Percentiles rank a stretch among this genome's conserved stretches.
Evolutionary conservation across 495 filamentous ascomycete genomes (phyloP).

Genomic region (Xylaria nigripes): DNA sequence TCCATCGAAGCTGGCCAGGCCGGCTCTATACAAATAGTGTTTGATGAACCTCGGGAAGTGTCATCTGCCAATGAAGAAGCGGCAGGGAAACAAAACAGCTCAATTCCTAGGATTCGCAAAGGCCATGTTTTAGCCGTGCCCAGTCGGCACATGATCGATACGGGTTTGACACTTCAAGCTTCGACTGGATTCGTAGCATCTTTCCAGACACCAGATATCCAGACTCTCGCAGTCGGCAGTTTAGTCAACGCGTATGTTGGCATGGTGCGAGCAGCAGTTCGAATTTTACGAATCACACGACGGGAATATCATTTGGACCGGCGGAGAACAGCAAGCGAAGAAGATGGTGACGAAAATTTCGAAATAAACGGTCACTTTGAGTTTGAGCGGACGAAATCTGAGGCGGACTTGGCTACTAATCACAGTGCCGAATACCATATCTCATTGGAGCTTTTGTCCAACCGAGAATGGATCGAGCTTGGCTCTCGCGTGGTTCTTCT

Average conservation of each 20-base stretch:
- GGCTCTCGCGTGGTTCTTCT: slow-evolving; percentile 68
- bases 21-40: slow-evolving; percentile 76
- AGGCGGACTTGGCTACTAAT: slow-evolving; percentile 24
- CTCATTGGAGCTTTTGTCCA: slow-evolving; percentile 64
- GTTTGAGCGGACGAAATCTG: slow-evolving; percentile 22
- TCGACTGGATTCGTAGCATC: slow-evolving; percentile 46
- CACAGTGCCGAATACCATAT: slow-evolving; percentile 49
- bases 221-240: slow-evolving; percentile 37
- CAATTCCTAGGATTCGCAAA: slow-evolving; percentile 55
- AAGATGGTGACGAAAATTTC: slow-evolving; percentile 55
- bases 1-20: slow-evolving; percentile 73
- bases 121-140: slow-evolving; percentile 71
- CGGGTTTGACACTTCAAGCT: slow-evolving; percentile 43
- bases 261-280: slow-evolving; percentile 74
- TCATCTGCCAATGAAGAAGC: slow-evolving; percentile 10
- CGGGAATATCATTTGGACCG: slow-evolving; percentile 13
- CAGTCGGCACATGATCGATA: slow-evolving; percentile 42
- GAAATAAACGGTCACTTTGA: slow-evolving; percentile 51
- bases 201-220: slow-evolving; percentile 34
- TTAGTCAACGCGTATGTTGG: slow-evolving; percentile 76
- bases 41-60: slow-evolving; percentile 28
- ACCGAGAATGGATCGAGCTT: slow-evolving; percentile 77
- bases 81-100: slow-evolving; percentile 20
- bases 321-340: slow-evolving; percentile 27
- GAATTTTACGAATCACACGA: slow-evolving; percentile 43